Conservation (phyloP, 2,329 filamentous ascomycete species). For the Neonectria neomacrospora region DNA sequence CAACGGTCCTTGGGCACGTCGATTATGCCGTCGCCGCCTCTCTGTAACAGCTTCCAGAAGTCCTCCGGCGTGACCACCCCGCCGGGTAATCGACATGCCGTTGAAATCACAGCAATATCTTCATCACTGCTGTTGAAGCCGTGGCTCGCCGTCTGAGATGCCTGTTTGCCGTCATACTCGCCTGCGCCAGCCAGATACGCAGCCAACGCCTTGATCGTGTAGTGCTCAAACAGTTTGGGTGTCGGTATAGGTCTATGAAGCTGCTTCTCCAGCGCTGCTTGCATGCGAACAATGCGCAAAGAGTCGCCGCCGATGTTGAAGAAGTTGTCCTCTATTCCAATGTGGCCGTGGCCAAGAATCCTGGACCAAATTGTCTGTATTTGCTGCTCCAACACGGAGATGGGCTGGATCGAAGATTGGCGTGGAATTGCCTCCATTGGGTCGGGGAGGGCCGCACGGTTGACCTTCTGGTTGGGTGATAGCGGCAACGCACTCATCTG, state of each 20-base stretch:
- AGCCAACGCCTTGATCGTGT: background rate
- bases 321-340: background rate
- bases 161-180: no score
- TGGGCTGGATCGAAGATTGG: background rate
- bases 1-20: slow-evolving; percentile 12
- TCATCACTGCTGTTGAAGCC: background rate
- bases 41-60: background rate
- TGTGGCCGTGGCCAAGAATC: background rate
- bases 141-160: no score
- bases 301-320: background rate
- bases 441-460: background rate
- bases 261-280: background rate
- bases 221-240: background rate
- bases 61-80: background rate
- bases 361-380: background rate
- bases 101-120: background rate
- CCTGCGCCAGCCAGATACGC: background rate
- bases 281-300: background rate
- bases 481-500: background rate
- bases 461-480: background rate
- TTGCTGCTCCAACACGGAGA: background rate
- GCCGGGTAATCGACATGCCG: background rate
- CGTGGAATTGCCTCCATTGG: background rate
- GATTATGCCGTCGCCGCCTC: background rate
- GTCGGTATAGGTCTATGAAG: background rate